Evolutionary conservation across 1,139 yeast species (phyloP).

Genomic region (Nakaseomyces bracarensis): DNA sequence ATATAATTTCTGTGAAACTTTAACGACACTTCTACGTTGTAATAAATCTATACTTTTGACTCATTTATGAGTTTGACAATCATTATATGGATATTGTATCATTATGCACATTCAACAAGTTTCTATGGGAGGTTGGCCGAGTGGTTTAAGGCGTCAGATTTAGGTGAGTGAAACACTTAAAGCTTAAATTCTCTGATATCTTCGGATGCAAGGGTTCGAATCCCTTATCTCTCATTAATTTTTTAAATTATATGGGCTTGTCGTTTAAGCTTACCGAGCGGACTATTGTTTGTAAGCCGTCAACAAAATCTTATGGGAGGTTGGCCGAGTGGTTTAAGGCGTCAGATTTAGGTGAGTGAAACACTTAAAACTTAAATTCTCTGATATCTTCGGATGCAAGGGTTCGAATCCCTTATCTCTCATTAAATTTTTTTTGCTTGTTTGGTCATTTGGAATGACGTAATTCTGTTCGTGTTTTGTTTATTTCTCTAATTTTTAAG

Average conservation of each 20-base stretch:
- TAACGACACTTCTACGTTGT: too few relatives aligned
- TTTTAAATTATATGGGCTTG: slow-evolving; percentile 8
- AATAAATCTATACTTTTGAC: too few relatives aligned
- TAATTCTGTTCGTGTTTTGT: background rate
- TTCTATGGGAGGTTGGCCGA: slow-evolving; percentile 28
- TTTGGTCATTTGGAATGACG: background rate
- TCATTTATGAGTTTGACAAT: too few relatives aligned
- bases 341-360: slow-evolving; percentile 11
- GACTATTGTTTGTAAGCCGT: too few relatives aligned
- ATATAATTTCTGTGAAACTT: too few relatives aligned
- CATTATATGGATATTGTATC: too few relatives aligned
- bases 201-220: slow-evolving; percentile 32
- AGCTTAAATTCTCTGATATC: slow-evolving; percentile 26
- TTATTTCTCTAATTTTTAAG: slow-evolving; percentile 4
- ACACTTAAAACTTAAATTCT: slow-evolving; percentile 9
- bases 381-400: slow-evolving; percentile 12
- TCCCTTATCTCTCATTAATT: slow-evolving; percentile 28
- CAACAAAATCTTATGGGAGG: slow-evolving; percentile 7
- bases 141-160: slow-evolving; percentile 31
- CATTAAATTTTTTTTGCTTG: slow-evolving; percentile 7
- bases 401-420: slow-evolving; percentile 12
- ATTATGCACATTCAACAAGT: too few relatives aligned
- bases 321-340: slow-evolving; percentile 12
- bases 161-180: slow-evolving; percentile 17
- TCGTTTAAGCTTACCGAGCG: too few relatives aligned